Conservation (phyloP, 2,329 filamentous ascomycete species). For the Diplodia seriata region DNA sequence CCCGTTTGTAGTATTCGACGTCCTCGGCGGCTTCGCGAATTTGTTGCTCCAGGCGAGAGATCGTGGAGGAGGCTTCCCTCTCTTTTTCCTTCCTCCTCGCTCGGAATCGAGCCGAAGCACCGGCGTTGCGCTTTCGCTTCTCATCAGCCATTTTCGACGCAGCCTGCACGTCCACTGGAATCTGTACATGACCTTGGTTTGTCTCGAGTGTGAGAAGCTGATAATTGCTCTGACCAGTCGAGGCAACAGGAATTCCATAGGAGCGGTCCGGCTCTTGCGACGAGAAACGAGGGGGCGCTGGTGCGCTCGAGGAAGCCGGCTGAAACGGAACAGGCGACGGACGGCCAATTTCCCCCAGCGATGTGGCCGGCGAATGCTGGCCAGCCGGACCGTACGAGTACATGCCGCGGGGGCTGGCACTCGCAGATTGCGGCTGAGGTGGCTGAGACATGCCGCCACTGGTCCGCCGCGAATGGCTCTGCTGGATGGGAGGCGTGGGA, state of each 20-base stretch:
- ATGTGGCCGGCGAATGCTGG: constrained; percentile 44
- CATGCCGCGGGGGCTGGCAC: constrained; percentile 57
- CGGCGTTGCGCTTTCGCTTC: constrained; percentile 83
- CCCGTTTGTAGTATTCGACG: constrained; percentile 74
- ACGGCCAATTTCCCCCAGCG: constrained; percentile 35
- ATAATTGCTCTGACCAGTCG: constrained; percentile 56
- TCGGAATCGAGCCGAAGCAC: constrained; percentile 82
- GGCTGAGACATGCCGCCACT: constrained; percentile 38
- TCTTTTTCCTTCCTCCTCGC: constrained; percentile 84
- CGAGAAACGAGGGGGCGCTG: constrained; percentile 19
- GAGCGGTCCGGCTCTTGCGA: constrained; percentile 28
- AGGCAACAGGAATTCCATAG: constrained; percentile 53
- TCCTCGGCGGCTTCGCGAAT: constrained; percentile 72
- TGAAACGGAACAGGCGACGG: constrained; percentile 36
- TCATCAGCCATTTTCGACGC: constrained; percentile 84
- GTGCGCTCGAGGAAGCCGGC: constrained; percentile 30
- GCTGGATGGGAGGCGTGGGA: constrained; percentile 49
- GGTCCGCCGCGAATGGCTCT: constrained; percentile 50
- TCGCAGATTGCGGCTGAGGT: constrained; percentile 47
- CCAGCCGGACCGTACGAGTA: constrained; percentile 54
- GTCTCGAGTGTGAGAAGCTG: constrained; percentile 63
- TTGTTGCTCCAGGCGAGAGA: constrained; percentile 72
- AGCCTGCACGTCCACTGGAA: constrained; percentile 80
- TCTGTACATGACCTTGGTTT: constrained; percentile 59
- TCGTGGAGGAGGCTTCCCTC: constrained; percentile 71